A percentile compares a stretch with the other conserved stretches of the same genome.
Evolutionary conservation across 257 asterid species (phyloP).

Genomic region (Solanum chilense): DNA sequence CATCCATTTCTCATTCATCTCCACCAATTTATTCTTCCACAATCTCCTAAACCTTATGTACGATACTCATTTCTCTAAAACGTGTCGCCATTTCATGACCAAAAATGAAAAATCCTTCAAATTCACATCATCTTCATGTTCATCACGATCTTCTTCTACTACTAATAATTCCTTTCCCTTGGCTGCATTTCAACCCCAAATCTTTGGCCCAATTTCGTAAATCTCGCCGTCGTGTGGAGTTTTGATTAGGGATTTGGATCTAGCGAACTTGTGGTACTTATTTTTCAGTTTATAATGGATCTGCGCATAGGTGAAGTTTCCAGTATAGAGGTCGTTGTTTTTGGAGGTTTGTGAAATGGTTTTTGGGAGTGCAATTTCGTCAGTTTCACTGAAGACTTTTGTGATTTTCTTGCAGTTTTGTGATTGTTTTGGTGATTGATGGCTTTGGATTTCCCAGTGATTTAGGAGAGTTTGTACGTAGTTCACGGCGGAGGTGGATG

Average conservation of each 20-base stretch:
- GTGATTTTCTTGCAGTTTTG: not conserved
- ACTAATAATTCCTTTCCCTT: not conserved
- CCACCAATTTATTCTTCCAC: not conserved
- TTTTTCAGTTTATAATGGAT: not conserved
- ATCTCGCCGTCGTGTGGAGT: not conserved
- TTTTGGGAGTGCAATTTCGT: not conserved
- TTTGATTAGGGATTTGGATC: constrained; percentile 1
- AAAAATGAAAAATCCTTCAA: constrained; percentile 6
- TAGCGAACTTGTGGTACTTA: constrained; percentile 10
- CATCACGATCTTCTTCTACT: not conserved
- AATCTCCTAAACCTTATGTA: not conserved
- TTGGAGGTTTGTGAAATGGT: not conserved
- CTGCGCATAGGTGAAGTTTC: not conserved
- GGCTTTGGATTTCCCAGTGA: not conserved
- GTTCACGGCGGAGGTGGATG: not conserved
- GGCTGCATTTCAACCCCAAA: constrained; percentile 1
- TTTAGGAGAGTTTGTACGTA: not conserved
- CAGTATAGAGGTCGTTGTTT: not conserved
- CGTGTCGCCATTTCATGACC: not conserved
- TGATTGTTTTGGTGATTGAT: not conserved
- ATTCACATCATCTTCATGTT: not conserved
- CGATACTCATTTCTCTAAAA: not conserved
- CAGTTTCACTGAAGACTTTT: not conserved
- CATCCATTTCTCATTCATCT: constrained; percentile 12
- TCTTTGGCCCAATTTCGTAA: not conserved